Evolutionary conservation across 2,329 filamentous ascomycete species (phyloP).

Genomic region (Sarocladiaceae sp.): DNA sequence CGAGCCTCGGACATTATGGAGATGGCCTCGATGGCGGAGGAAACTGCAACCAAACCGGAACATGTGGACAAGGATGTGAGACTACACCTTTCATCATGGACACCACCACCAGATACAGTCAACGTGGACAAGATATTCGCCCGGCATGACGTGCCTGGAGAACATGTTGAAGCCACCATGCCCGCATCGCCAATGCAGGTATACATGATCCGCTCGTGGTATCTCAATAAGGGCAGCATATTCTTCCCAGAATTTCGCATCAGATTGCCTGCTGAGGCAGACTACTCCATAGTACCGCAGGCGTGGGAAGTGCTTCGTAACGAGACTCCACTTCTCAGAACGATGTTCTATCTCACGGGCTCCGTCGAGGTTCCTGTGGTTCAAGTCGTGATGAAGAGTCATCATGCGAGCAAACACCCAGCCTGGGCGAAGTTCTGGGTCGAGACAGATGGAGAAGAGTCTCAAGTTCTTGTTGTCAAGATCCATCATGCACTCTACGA

Average conservation of each 20-base stretch:
- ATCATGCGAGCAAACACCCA: not conserved
- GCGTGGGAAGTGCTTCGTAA: constrained; percentile 60
- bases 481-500: constrained; percentile 91
- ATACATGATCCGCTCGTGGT: constrained; percentile 77
- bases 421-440: not conserved
- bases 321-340: constrained; percentile 63
- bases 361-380: constrained; percentile 48
- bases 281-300: constrained; percentile 34
- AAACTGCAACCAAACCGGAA: not conserved
- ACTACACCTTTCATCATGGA: constrained; percentile 16
- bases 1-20: constrained; percentile 58
- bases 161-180: constrained; percentile 52
- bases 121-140: constrained; percentile 33
- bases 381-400: constrained; percentile 51
- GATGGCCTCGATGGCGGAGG: constrained; percentile 45
- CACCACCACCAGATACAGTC: constrained; percentile 31
- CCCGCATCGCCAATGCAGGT: constrained; percentile 74
- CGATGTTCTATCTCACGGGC: constrained; percentile 54
- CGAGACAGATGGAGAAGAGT: constrained; percentile 12
- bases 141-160: constrained; percentile 32
- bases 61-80: not conserved
- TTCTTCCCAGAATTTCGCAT: constrained; percentile 68
- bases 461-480: constrained; percentile 42
- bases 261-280: constrained; percentile 22
- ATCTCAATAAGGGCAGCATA: constrained; percentile 57